Evolutionary conservation across 2,329 filamentous ascomycete genomes (phyloP), one percentile per base, ranked within the genome.

Genomic region (Blastomyces emzantsi): DNA sequence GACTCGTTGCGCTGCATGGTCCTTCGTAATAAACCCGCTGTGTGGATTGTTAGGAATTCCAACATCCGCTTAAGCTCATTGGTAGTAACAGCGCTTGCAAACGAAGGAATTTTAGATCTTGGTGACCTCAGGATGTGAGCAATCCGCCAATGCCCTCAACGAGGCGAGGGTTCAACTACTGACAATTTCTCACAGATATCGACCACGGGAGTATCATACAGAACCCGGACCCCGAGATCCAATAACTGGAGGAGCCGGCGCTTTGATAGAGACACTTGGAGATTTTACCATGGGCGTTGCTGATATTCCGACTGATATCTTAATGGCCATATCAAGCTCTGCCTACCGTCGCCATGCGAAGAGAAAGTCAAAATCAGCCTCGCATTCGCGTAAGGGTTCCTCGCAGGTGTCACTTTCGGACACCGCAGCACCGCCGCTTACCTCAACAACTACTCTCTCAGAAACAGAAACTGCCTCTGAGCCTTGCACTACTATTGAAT

Each of bases 211-310:
- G 72, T 91, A 93, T 73, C 85, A 88, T 67, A 90, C 89, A 0
- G 89, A 91, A 64, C 85, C 88, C 41, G 88, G 92, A 55, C 91
- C 90, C 0, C 86, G 84, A 70, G 91, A 94, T 67, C 90, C 91
- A 0, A 84, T 95, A 30, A 87, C 88, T 17, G 90, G 90, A 25
- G 89, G 86, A 19, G 87, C 90, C 0, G 85, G 86, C 55, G 90
- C 92, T 0, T 76, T 97, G 0, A 79, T 96, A n/a, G 89, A 89
- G 6, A 93, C 92, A n/a, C 80, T 94, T 57, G 87, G 88, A 33
- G 88, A 84, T 49, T 87, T 97, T 64, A 85, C 90, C 70, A 89
- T 95, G 83, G 90, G 90, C 0, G 82, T 96, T 51, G 90, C 90
- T 0, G 91, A 96, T 70, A 79, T 87, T 55, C 85, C 85, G 0